Base-by-base conservation (phyloP, 2,329 filamentous ascomycete species). In the Aspergillus pseudoviridinutans region DNA sequence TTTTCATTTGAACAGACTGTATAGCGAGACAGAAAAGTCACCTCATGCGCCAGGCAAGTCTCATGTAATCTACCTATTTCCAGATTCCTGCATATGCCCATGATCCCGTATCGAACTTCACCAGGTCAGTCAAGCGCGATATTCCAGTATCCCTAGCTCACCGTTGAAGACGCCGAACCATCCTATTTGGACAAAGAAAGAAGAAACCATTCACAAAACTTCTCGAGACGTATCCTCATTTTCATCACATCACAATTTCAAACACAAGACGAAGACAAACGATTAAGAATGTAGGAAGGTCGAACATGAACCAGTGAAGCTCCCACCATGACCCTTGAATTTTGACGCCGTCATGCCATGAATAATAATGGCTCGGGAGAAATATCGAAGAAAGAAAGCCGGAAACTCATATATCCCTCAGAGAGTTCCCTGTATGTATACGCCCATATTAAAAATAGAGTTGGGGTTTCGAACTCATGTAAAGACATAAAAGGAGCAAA, bases 381-480 rank as follows among this genome's bases (percentile, higher is more conserved):
- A 62, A 61, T 57, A 67, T 61, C 64, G 58, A 60, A 62, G 24
- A 22, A 61, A 58, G 56, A 64, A 64, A 60, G 58, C 61, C 58
- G 61, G 59, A 65, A 64, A 66, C 54, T 64, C 64, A 66, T 71
- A 69, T 68, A 70, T 68, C 70, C 64, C 66, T 62, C 65, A 64
- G 60, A 61, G 44, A 24, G 14, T 64, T 64, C 61, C 67, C 67
- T 66, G 63, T 74, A 74, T 74, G 72, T 73, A 75, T 72, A 72
- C 64, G 68, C 68, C 68, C 66, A 56, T 65, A 69, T 68, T 72
- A 71, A 65, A 60, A 67, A 69, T 64, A 66, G 58, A 62, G 65
- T 64, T 64, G 59, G 51, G 65, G 60, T 59, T 56, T 58, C 56
- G 54, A 61, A 61, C 59, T 64, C 50, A 62, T 58, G 29, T 53